These are phyloP conservation scores for Leccinum imitatum DNA, from an alignment of 768 basidiomycete species.

Conservation along the genomic window DNA sequence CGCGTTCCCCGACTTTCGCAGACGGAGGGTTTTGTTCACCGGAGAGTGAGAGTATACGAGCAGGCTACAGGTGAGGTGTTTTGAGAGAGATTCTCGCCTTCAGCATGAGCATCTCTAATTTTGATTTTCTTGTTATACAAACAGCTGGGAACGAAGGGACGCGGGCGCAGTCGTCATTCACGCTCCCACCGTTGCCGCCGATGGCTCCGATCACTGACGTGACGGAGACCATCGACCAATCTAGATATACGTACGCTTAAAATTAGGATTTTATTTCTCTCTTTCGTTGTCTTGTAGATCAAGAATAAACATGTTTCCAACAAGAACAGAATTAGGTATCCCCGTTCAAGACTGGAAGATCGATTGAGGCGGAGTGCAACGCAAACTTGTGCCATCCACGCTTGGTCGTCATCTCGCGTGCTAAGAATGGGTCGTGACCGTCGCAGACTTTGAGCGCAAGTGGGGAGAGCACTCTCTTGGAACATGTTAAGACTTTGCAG, in stretches of 20 bases:
- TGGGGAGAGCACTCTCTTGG: conserved; percentile 81
- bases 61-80: conserved; percentile 20
- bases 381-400: no score
- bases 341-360: no score
- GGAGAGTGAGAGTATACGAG: conserved; percentile 30
- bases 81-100: not conserved
- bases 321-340: not conserved
- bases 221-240: conserved; percentile 16
- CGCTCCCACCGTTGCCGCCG: conserved; percentile 38
- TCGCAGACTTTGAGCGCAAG: conserved; percentile 73
- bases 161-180: conserved; percentile 32
- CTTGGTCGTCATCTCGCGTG: no score
- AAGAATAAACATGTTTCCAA: not conserved
- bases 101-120: not conserved
- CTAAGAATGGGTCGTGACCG: conserved; percentile 30
- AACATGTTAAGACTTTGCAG: conserved; percentile 81
- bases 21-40: conserved; percentile 30
- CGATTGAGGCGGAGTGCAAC: no score
- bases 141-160: conserved; percentile 2
- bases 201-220: conserved; percentile 27
- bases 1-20: conserved; percentile 9
- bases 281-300: not conserved
- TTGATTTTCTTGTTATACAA: not conserved
- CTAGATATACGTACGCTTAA: conserved; percentile 1
- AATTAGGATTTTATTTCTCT: conserved; percentile 1